Conservation (phyloP, 768 basidiomycete genomes). For the Trametes sanguinea region DNA sequence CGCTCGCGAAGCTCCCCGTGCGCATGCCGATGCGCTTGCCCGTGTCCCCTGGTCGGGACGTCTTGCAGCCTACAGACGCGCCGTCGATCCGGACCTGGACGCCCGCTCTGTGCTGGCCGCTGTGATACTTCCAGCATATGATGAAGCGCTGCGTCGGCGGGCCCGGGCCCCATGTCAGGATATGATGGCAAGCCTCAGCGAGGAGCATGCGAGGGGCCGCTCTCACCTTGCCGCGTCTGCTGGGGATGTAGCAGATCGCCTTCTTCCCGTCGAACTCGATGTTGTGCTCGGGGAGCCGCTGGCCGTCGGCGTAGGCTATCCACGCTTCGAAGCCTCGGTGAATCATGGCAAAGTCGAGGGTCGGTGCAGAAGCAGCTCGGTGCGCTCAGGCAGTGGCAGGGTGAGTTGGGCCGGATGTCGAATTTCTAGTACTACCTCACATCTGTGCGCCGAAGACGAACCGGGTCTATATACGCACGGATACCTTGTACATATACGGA, state of each 20-base stretch:
- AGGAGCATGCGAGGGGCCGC: not conserved
- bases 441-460: too few species aligned
- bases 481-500: too few species aligned
- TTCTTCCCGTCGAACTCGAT: not conserved
- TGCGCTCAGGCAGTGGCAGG: too few species aligned
- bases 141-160: constrained; percentile 5
- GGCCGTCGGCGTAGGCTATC: not conserved
- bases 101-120: constrained; percentile 5
- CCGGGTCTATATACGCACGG: too few species aligned
- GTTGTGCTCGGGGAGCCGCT: constrained; percentile 7
- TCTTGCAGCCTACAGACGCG: not conserved
- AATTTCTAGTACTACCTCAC: too few species aligned
- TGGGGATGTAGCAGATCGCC: constrained; percentile 12
- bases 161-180: too few species aligned
- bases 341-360: not conserved
- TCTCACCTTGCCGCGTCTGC: constrained; percentile 14
- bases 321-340: constrained; percentile 3
- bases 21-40: constrained; percentile 7
- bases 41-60: not conserved
- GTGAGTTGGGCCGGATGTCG: too few species aligned
- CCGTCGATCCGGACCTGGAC: constrained; percentile 9
- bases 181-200: not conserved
- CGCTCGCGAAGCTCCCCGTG: not conserved
- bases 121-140: constrained; percentile 12
- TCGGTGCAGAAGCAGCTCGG: not conserved